Evolutionary conservation across 1,139 yeast genomes (phyloP), one percentile per base, ranked within the genome.

Genomic region (Lodderomyces jiufengensis): DNA sequence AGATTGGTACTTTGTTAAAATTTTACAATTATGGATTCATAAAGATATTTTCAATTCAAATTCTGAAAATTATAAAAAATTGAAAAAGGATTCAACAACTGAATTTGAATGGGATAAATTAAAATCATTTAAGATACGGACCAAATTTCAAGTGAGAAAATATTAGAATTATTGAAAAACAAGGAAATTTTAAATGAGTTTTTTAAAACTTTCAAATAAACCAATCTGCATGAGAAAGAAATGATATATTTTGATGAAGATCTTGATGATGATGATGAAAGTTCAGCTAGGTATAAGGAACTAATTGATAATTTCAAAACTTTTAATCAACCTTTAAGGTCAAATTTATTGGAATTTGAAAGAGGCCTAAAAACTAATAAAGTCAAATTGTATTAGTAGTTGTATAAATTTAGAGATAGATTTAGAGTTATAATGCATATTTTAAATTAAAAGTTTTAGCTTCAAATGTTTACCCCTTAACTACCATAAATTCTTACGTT

Each of bases 141-240:
- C 57, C 24, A 28, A 4, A 51, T 59, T 40, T 37, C 41, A 11
- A 54, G 49, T 16, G 44, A 46, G 6, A 63, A 61, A 26, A 41
- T 61, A 8, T 29, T 57, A 18, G 53, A 53, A 15, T 51, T 63
- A 21, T 45, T 59, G 44, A 44, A 31, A 20, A 60, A 61, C 42
- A 69, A 64, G 43, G 69, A 64, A 23, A 49, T 64, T n/a, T 55
- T 65, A 29, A 52, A 56, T 39, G 56, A 52, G 27, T 63, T 52
- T 36, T 47, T 51, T 24, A 38, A 56, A 25, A 49, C 65, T 15
- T 48, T 52, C 23, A 59, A 54, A 7, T 57, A 62, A 43, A 64
- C 71, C 2, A 40, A 49, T 12, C 54, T 59, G 39, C 71, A 65
- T 39, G 66, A 61, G 41, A 43, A 49, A 25, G 70, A 64, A 44